Percentiles rank a stretch among this genome's conserved stretches.
phyloP scores from a whole-genome alignment of 2,329 filamentous ascomycete species.

The Diaporthe ilicicola region DNA sequence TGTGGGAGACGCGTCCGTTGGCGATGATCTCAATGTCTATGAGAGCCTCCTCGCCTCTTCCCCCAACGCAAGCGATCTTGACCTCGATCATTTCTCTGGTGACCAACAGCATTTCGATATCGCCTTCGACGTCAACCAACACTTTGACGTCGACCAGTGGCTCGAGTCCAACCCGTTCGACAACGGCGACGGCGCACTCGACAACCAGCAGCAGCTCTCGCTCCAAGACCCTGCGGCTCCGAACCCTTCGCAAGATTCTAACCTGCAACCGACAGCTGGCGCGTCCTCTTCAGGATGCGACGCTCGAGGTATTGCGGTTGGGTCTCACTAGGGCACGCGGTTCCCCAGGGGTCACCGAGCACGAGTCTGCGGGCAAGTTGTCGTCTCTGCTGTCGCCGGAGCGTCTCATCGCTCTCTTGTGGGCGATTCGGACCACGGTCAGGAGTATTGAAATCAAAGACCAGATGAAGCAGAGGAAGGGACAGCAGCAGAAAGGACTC shows the following conservation, averaged over 20 bases:
- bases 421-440: constrained; percentile 55
- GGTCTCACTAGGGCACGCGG: constrained; percentile 31
- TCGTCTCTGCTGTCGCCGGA: constrained; percentile 42
- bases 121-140: constrained; percentile 52
- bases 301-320: constrained; percentile 77
- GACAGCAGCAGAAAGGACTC: constrained; percentile 2
- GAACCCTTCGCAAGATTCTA: constrained; percentile 71
- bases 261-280: constrained; percentile 78
- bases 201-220: constrained; percentile 53
- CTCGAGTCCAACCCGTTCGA: constrained; percentile 52
- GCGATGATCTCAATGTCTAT: constrained; percentile 79
- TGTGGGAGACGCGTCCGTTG: constrained; percentile 69
- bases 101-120: constrained; percentile 50
- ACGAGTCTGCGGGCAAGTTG: constrained; percentile 25
- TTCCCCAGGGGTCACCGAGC: constrained; percentile 10
- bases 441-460: constrained; percentile 43
- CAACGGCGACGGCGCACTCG: constrained; percentile 59
- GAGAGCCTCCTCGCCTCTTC: constrained; percentile 80
- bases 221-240: constrained; percentile 67
- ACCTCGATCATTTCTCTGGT: constrained; percentile 73
- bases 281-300: constrained; percentile 78
- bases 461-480: constrained; percentile 10
- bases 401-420: constrained; percentile 57
- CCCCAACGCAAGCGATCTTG: constrained; percentile 71
- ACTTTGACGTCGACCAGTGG: constrained; percentile 64